A percentile compares a stretch with the other conserved stretches of the same genome.
phyloP scores from a whole-genome alignment of 257 asterid species.

The Plantago major region DNA sequence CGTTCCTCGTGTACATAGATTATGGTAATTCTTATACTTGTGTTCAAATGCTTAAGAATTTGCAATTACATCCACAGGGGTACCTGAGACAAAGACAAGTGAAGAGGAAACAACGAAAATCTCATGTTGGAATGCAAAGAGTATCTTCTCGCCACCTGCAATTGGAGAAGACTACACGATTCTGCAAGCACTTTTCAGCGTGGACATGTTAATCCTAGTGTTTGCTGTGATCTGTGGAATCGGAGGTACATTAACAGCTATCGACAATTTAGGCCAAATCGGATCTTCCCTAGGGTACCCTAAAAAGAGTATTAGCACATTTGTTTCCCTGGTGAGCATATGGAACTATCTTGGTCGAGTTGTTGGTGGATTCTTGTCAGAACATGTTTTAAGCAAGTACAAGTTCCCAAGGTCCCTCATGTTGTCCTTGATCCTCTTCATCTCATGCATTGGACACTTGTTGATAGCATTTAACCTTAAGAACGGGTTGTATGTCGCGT shows the following conservation, averaged over 20 bases:
- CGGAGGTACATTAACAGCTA: constrained; percentile 26
- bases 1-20: too few species aligned
- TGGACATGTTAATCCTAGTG: constrained; percentile 27
- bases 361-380: constrained; percentile 22
- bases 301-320: constrained; percentile 16
- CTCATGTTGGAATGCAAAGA: constrained; percentile 21
- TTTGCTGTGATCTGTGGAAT: constrained; percentile 22
- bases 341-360: constrained; percentile 33
- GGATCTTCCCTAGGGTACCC: constrained; percentile 26
- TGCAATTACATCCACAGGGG: not conserved
- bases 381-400: constrained; percentile 18
- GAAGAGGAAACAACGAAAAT: not conserved
- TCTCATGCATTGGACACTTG: constrained; percentile 23
- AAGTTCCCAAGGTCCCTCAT: constrained; percentile 23
- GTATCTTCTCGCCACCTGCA: constrained; percentile 21
- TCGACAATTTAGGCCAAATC: constrained; percentile 28
- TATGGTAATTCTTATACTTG: too few species aligned
- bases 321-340: constrained; percentile 27
- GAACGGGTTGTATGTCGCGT: constrained; percentile 21
- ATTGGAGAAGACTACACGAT: constrained; percentile 30
- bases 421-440: constrained; percentile 11
- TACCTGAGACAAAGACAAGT: not conserved
- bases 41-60: too few species aligned
- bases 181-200: constrained; percentile 24
- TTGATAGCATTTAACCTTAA: constrained; percentile 27